Conservation (phyloP, 306 rosid species). For the Glycine tomentella region DNA sequence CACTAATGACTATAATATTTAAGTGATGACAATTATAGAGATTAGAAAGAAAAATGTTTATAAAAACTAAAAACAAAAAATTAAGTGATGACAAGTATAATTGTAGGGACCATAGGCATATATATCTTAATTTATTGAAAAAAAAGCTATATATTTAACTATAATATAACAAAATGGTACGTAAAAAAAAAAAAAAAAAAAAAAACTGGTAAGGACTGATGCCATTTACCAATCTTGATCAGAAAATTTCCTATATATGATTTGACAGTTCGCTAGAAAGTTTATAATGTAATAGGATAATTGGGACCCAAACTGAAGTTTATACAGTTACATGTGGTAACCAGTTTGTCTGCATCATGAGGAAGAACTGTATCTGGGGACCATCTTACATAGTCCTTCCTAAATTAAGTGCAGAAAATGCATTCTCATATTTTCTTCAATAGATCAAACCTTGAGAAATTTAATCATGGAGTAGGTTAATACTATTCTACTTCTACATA, state of each 20-base stretch:
- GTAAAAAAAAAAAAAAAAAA: not conserved
- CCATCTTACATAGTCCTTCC: slow-evolving; percentile 5
- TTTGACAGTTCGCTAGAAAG: slow-evolving; percentile 35
- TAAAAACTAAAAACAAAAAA: too few species aligned
- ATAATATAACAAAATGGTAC: not conserved
- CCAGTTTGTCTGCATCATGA: not conserved
- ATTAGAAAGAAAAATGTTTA: too few species aligned
- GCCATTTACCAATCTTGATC: not conserved
- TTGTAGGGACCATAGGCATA: not conserved
- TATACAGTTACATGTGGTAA: slow-evolving; percentile 26
- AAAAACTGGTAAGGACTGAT: not conserved
- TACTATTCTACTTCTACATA: not conserved
- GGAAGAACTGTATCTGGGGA: slow-evolving; percentile 21
- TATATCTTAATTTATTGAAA: not conserved
- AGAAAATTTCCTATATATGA: not conserved
- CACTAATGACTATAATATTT: too few species aligned
- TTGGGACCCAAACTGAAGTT: slow-evolving; percentile 45
- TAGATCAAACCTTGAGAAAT: slow-evolving; percentile 8
- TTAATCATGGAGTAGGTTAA: not conserved
- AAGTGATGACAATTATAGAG: too few species aligned
- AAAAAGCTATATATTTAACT: too few species aligned
- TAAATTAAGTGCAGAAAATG: not conserved
- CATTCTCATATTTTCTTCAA: not conserved
- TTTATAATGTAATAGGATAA: slow-evolving; percentile 7
- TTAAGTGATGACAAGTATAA: too few species aligned